Evolutionary conservation across 2,329 filamentous ascomycete genomes (phyloP).

Genomic region (Penicillium expansum): DNA sequence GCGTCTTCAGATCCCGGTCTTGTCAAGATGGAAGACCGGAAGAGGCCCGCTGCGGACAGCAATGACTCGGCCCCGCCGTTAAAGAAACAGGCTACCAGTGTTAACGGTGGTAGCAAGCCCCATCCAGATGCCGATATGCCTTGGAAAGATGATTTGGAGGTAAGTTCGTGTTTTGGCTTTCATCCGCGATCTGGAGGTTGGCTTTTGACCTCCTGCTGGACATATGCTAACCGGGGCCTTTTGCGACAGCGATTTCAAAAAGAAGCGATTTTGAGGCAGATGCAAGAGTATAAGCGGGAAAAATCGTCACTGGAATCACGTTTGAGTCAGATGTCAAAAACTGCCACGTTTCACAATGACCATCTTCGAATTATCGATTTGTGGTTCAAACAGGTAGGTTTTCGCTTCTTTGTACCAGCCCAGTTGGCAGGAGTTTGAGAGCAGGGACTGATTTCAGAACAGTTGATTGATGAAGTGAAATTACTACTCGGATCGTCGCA

Average conservation of each 20-base stretch:
- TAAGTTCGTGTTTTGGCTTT: conserved; percentile 49
- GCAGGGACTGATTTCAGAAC: conserved; percentile 15
- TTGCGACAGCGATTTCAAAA: conserved; percentile 76
- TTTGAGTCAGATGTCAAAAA: conserved; percentile 75
- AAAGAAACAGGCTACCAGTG: conserved; percentile 79
- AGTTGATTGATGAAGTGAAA: conserved; percentile 50
- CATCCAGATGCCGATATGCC: conserved; percentile 67
- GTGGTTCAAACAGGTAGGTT: conserved; percentile 87
- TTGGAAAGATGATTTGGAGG: conserved; percentile 69
- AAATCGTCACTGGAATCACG: conserved; percentile 77
- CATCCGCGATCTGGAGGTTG: background rate
- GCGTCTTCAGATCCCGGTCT: conserved; percentile 74
- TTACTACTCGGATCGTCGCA: conserved; percentile 35
- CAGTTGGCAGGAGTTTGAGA: background rate
- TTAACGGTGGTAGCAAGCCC: conserved; percentile 67
- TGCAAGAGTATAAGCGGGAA: conserved; percentile 96
- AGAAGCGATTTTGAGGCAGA: conserved; percentile 93
- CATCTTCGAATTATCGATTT: conserved; percentile 85
- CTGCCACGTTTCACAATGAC: conserved; percentile 81
- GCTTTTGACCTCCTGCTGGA: conserved; percentile 15
- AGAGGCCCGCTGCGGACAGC: conserved; percentile 80
- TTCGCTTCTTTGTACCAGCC: background rate
- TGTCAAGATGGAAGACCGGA: conserved; percentile 98
- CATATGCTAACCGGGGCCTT: conserved; percentile 29
- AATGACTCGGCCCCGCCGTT: conserved; percentile 84